Base-by-base conservation (phyloP, 2,329 filamentous ascomycete genomes). In the Albifimbria verrucaria region DNA sequence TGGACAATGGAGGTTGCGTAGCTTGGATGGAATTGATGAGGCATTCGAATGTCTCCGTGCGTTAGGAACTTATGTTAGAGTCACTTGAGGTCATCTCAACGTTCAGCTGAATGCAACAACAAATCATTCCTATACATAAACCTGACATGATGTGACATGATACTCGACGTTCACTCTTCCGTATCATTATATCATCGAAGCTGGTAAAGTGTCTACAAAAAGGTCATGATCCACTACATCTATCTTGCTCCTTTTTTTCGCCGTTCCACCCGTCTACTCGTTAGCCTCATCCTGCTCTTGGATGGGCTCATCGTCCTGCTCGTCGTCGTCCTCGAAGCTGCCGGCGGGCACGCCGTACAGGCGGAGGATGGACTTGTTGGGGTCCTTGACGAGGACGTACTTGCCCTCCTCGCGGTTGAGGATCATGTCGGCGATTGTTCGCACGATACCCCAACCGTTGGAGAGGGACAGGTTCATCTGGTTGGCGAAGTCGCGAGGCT, bases 371-470 rank as follows among this genome's bases (percentile, higher is more conserved):
- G 89, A 85, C 86, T 97, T 97, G 82, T 99, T 99, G 55, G 94
- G 94, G 73, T 99, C 94, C 87, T 88, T 88, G 67, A 88, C 84
- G 20, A 89, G 79, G 46, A 94, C 86, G 64, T 89, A 94, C 77
- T 92, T 92, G 72, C 87, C 88, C 62, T 92, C 88, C 46, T 85
- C 80, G 72, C 86, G 84, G 72, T 86, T 84, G 63, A 92, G 81
- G 65, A 87, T 89, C 88, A 97, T 95, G 74, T 99, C 94, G 64
- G 91, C 90, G 67, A 99, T 97, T 49, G 94, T 99, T 61, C 94
- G 90, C 55, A 99, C 94, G 61, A 99, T 97, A 72, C 94, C 94
- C 94, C 94, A 99, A 58, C 94, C 94, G 76, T 99, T 99, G 76
- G 89, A 89, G 53, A 97, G 83, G 66, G 92, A 95, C 66, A 99